Conservation (phyloP, 2,329 filamentous ascomycete genomes). For the Podosphaera fusca region DNA sequence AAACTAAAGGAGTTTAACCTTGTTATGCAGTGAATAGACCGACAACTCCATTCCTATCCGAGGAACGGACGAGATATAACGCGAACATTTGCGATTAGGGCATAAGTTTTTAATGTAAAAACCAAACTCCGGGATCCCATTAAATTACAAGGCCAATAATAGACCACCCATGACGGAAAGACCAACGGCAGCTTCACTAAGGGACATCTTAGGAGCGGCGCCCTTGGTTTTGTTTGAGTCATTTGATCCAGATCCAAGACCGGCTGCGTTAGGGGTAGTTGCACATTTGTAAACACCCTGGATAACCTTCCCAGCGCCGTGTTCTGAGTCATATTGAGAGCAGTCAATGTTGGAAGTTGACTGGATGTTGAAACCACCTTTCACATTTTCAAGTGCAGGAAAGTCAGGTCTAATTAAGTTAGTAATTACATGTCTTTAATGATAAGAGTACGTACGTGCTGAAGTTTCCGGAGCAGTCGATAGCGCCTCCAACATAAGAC, state of each 20-base stretch:
- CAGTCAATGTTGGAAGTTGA: slow-evolving; percentile 12
- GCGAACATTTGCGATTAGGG: slow-evolving; percentile 17
- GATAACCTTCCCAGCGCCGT: slow-evolving; percentile 19
- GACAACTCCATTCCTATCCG: background rate
- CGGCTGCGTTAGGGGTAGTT: slow-evolving; percentile 9
- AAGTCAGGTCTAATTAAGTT: slow-evolving; percentile 39
- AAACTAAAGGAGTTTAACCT: background rate
- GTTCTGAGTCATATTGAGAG: slow-evolving; percentile 9
- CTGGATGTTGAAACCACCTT: slow-evolving; percentile 44
- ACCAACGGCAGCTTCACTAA: slow-evolving; percentile 19
- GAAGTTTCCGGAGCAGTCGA: slow-evolving; percentile 72
- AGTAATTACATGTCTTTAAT: slow-evolving; percentile 8
- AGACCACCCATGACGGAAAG: slow-evolving; percentile 22
- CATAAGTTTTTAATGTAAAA: slow-evolving; percentile 14
- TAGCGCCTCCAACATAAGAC: slow-evolving; percentile 48
- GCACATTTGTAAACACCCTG: slow-evolving; percentile 24
- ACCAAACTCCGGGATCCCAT: slow-evolving; percentile 15
- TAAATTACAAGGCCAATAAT: slow-evolving; percentile 22
- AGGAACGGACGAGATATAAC: slow-evolving; percentile 7
- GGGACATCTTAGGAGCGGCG: slow-evolving; percentile 18
- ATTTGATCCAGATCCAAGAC: slow-evolving; percentile 12
- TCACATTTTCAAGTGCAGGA: slow-evolving; percentile 40
- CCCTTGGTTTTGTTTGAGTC: slow-evolving; percentile 13
- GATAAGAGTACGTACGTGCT: slow-evolving; percentile 36
- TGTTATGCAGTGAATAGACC: background rate